phyloP scores from a whole-genome alignment of 352 stramenopile species.

The Elongisporangium senticosum region DNA sequence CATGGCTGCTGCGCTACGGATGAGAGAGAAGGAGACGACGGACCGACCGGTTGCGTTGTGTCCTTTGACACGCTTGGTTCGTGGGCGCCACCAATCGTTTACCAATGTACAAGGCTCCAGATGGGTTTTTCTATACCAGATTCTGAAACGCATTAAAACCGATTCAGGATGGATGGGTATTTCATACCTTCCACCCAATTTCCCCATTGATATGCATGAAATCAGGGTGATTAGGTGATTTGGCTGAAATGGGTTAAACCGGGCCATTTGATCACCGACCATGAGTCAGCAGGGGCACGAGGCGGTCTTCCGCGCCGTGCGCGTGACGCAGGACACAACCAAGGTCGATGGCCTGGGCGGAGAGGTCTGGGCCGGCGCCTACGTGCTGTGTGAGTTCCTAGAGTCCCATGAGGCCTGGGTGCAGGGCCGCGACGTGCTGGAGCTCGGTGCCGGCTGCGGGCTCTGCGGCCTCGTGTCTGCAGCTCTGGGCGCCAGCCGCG shows the following conservation, averaged over 20 bases:
- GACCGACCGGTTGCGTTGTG: background rate
- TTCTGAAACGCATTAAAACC: too few species aligned
- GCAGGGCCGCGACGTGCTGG: constrained; percentile 29
- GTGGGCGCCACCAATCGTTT: constrained; percentile 9
- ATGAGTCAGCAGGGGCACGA: constrained; percentile 26
- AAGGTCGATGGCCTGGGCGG: constrained; percentile 49
- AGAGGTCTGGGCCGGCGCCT: constrained; percentile 53
- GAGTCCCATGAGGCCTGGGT: constrained; percentile 22
- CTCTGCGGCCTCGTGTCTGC: constrained; percentile 45
- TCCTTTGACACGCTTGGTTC: constrained; percentile 7
- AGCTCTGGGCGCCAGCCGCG: constrained; percentile 20
- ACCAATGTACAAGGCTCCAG: too few species aligned
- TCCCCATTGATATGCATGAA: background rate
- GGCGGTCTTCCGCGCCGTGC: constrained; percentile 19
- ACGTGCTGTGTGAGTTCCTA: constrained; percentile 48
- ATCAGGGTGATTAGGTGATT: background rate
- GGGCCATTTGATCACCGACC: background rate
- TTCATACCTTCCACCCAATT: background rate
- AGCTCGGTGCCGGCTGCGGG: constrained; percentile 51
- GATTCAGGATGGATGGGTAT: background rate
- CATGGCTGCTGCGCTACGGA: constrained; percentile 19
- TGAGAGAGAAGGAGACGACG: background rate
- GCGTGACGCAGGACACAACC: constrained; percentile 45
- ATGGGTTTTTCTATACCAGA: background rate
- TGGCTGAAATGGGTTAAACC: background rate